Percentiles rank a stretch among this genome's conserved stretches.
These are phyloP conservation scores for Sporothrix dimorphospora DNA, from an alignment of 2,329 filamentous ascomycete genomes.

Conservation along the genomic window DNA sequence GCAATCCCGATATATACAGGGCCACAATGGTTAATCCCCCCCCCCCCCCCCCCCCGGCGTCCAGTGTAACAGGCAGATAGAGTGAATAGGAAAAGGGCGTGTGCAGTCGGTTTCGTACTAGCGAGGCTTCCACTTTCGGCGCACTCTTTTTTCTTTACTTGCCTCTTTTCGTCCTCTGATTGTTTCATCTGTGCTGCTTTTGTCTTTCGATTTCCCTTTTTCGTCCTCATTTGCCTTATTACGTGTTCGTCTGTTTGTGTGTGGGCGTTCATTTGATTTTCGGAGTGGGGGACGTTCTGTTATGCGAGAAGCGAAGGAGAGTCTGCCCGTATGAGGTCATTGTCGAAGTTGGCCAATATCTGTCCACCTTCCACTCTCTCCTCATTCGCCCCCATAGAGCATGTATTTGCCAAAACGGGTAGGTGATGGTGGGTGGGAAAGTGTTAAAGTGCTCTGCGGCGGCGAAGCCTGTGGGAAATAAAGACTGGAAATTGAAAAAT, in stretches of 20 bases:
- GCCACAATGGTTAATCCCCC: too few relatives aligned
- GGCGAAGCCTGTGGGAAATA: constrained; percentile 2
- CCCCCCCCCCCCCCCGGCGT: background rate
- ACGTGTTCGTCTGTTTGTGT: constrained; percentile 17
- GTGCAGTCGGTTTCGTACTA: background rate
- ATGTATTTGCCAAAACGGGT: constrained; percentile 29
- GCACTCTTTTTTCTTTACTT: background rate
- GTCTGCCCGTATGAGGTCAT: constrained; percentile 16
- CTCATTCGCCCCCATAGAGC: background rate
- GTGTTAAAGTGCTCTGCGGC: constrained; percentile 6
- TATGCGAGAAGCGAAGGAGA: constrained; percentile 1
- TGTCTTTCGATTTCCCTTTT: background rate
- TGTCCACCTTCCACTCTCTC: constrained; percentile 16
- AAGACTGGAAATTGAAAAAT: background rate
- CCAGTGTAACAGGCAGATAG: background rate
- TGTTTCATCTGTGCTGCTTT: background rate
- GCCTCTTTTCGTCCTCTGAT: background rate
- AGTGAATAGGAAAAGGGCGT: background rate
- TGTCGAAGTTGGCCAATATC: background rate
- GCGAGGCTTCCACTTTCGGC: background rate
- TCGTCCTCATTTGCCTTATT: constrained; percentile 3
- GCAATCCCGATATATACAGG: background rate
- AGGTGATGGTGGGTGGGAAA: constrained; percentile 29
- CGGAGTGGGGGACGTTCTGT: background rate
- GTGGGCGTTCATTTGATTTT: constrained; percentile 20